Base-by-base conservation (phyloP, 768 basidiomycete genomes). In the Termitomyces sp. region DNA sequence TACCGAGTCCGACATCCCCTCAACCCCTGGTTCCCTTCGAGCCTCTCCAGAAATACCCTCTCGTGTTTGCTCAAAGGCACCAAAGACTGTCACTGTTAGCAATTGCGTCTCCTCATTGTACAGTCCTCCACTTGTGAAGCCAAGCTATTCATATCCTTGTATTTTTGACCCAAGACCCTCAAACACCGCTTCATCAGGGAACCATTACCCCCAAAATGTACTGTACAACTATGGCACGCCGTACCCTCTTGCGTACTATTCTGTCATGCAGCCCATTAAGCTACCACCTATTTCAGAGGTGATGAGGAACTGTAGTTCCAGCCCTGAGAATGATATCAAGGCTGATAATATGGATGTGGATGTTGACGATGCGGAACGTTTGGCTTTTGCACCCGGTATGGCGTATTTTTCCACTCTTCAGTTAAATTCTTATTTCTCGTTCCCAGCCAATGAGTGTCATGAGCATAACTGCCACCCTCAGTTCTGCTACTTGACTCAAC, bases 381-480 rank as follows among this genome's bases (percentile, higher is more conserved):
- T 32, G 15, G 45, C 40, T 7, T 57, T 57, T n/a, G 56, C 51
- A 28, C 51, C 51, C 43, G 38, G 56, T 53, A 53, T 30, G 51
- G 37, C 17, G 10, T 49, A 9, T 35, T 7, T 34, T 12, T 14
- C 35, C 41, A 14, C 21, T 40, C 12, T 50, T 24, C 17, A 9
- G 21, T 19, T 38, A 7, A 12, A n/a, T 14, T 5, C n/a, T 46
- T 7, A 32, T 32, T 5, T 32, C 19, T 19, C 19, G 9, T 30
- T n/a, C 24, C 1, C 30, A 14, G 24, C 24, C 5, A 14, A 45
- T 4, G 43, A 51, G 9, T 51, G 51, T 17, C 46, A 30, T 38
- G 26, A n/a, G 19, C 41, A 28, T 5, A 22, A 19, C 4, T 48
- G 46, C 28, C 46, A 22, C 14, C 56, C 40, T 22, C 51, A 41